Base-by-base conservation (phyloP, 2,329 filamentous ascomycete genomes). In the Aspergillus brunneoviolaceus region DNA sequence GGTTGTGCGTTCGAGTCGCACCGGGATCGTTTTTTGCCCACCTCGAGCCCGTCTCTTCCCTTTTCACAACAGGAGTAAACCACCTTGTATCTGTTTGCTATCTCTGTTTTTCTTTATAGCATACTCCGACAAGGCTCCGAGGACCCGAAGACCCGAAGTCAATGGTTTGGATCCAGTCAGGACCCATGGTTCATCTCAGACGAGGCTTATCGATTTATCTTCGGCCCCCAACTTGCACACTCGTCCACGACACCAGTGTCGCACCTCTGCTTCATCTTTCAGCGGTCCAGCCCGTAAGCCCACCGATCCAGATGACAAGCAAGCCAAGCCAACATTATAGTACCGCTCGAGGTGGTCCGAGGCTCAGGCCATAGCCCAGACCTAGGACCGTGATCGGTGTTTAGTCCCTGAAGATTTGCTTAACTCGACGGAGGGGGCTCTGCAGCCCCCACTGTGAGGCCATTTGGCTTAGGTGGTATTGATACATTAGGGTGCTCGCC, bases 1-100 rank as follows among this genome's bases (percentile, higher is more conserved):
- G 39, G 39, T 45, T 45, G 39, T 45, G 39, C 39, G 39, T 45
- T 45, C 39, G 70, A 73, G 70, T 73, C 72, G 68, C 70, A 66
- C 64, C 70, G 63, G 64, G 70, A 65, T 74, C 70, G 69, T 21
- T 16, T 51, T 51, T 49, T 65, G 7, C 27, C 27, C 7, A 29
- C 9, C 27, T 9, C 27, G 27, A 29, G 27, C 7, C 27, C 7
- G 27, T 9, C 27, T 29, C 27, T 29, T 29, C 3, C 27, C 3
- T 9, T 29, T 29, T 29, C 7, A 2, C 2, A 9, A 29, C 9
- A 7, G 9, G 2, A 29, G 27, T 6, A 29, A 29, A 29, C 27
- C 27, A 29, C 27, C 27, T 29, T 29, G 23, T 29, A 10, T 29
- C 7, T 29, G 7, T 29, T 29, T 29, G 27, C 27, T 29, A 9